Conservation (phyloP, 257 asterid species). For the Avicennia marina region DNA sequence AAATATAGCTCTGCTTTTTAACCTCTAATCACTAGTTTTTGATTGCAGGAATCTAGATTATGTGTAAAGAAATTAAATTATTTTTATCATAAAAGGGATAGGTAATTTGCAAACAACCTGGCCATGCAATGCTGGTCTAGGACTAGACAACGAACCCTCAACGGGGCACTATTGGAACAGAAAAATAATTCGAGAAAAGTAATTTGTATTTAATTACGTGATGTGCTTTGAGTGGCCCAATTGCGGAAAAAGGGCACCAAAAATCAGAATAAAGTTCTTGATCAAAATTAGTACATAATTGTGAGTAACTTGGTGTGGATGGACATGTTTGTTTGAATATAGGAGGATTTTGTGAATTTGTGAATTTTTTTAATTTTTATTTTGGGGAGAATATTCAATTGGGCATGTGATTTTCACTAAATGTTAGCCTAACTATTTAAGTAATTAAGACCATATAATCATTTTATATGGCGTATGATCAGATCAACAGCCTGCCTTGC, state of each 20-base stretch:
- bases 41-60: not conserved
- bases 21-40: not conserved
- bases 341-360: not conserved
- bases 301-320: not conserved
- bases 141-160: not conserved
- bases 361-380: no score
- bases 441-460: no score
- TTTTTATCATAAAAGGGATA: no score
- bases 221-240: not conserved
- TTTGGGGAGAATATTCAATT: no score
- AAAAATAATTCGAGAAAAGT: no score
- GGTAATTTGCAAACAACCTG: not conserved
- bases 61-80: not conserved
- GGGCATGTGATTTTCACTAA: no score
- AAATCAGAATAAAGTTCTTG: not conserved
- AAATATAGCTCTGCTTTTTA: not conserved
- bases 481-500: no score
- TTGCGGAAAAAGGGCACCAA: not conserved
- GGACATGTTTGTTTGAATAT: not conserved
- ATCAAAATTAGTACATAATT: not conserved
- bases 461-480: no score
- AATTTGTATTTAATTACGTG: not conserved
- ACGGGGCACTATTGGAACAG: not conserved
- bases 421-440: no score
- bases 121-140: conserved; percentile 12